Conservation (phyloP, 73 alveolate species). For the Blepharisma japonicum region DNA sequence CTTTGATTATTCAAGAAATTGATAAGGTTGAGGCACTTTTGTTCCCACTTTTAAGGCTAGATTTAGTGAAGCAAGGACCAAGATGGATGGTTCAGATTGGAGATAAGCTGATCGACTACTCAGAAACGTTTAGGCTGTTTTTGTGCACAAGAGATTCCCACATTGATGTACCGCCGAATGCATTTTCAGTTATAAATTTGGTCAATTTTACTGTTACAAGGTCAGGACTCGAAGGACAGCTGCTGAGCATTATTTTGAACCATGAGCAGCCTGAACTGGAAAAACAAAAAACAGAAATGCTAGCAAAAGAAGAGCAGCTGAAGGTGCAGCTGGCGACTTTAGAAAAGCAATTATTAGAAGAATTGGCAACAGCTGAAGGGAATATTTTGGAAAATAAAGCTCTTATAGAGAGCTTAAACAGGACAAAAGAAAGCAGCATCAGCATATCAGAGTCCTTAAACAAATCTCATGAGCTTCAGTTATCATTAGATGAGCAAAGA, state of each 20-base stretch:
- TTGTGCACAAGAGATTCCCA: slow-evolving; percentile 97
- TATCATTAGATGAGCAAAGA: slow-evolving; percentile 95
- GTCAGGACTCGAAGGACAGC: slow-evolving; percentile 99
- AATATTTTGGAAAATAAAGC: slow-evolving; percentile 96
- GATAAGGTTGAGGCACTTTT: slow-evolving; percentile 97
- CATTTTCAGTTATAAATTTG: slow-evolving; percentile 86
- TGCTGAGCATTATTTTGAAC: slow-evolving; percentile 96
- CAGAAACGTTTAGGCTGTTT: slow-evolving; percentile 91
- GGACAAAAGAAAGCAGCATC: slow-evolving; percentile 85
- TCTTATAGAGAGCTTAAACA: slow-evolving; percentile 93
- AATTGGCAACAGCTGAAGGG: slow-evolving; percentile 97
- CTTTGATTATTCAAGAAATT: slow-evolving; percentile 91
- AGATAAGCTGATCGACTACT: slow-evolving; percentile 97
- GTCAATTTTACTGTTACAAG: slow-evolving; percentile 99
- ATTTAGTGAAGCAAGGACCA: slow-evolving; percentile 97
- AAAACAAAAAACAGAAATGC: slow-evolving; percentile 90
- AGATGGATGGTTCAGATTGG: slow-evolving; percentile 97
- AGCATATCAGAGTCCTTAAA: slow-evolving; percentile 79
- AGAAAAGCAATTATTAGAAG: slow-evolving; percentile 95
- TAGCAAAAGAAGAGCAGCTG: slow-evolving; percentile 97
- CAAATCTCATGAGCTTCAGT: slow-evolving; percentile 86
- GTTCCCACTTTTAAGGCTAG: slow-evolving; percentile 97
- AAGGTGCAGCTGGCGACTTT: slow-evolving; percentile 93
- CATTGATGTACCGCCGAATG: slow-evolving; percentile 94
- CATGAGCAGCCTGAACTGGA: slow-evolving; percentile 99